Percentiles rank a stretch among this genome's conserved stretches.
phyloP scores from a whole-genome alignment of 169 alveolate species.

The Theileria orientalis region DNA sequence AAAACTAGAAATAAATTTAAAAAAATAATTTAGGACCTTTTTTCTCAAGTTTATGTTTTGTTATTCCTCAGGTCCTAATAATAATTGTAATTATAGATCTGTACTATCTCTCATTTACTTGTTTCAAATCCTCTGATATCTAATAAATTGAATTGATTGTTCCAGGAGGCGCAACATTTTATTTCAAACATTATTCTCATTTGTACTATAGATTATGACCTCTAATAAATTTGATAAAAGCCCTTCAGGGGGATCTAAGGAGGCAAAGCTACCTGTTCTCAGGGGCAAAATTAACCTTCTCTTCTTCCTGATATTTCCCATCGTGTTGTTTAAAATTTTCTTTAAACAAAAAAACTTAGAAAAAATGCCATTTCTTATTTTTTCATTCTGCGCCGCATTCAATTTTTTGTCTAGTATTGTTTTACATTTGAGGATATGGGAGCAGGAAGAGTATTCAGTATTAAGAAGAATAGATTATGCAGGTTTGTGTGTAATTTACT shows the following conservation, averaged over 20 bases:
- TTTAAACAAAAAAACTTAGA: neutral
- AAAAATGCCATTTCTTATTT: slow-evolving; percentile 7
- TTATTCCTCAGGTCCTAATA: too few relatives aligned
- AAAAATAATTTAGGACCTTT: too few relatives aligned
- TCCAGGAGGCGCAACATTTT: too few relatives aligned
- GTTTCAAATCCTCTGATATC: too few relatives aligned
- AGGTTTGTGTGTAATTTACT: slow-evolving; percentile 21
- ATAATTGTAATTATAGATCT: too few relatives aligned
- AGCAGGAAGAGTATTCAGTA: slow-evolving; percentile 20
- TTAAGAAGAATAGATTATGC: slow-evolving; percentile 65
- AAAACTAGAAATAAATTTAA: too few relatives aligned
- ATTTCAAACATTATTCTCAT: too few relatives aligned
- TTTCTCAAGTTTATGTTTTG: too few relatives aligned
- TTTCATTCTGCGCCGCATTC: slow-evolving; percentile 34
- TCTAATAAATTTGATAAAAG: neutral
- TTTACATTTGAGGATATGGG: slow-evolving; percentile 47
- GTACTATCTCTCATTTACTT: too few relatives aligned
- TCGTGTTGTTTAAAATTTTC: slow-evolving; percentile 34
- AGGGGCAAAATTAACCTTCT: slow-evolving; percentile 72
- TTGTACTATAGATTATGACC: neutral
- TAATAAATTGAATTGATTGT: too few relatives aligned
- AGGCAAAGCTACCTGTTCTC: slow-evolving; percentile 34
- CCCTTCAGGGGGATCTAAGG: neutral
- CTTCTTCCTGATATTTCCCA: slow-evolving; percentile 62
- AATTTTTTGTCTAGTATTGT: slow-evolving; percentile 51